Evolutionary conservation across 2,329 filamentous ascomycete genomes (phyloP), one percentile per base, ranked within the genome.

Genomic region (Lachnellula occidentalis): DNA sequence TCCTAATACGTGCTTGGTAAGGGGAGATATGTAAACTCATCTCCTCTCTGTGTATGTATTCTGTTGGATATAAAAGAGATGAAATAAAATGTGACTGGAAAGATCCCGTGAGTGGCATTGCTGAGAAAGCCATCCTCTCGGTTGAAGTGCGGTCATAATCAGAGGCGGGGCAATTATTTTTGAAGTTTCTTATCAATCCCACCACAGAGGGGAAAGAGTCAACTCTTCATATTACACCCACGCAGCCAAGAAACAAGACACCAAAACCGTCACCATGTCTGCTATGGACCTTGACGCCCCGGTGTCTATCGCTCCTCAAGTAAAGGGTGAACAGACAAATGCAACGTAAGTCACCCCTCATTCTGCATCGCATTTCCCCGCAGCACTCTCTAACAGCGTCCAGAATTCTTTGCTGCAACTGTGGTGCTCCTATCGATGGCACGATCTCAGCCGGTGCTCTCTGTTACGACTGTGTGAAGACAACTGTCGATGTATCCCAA

Each of bases 401-500:
- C 56, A 89, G 85, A n/a, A 96, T 97, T 69, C 87, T 99, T 55
- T 99, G 94, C 74, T 96, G 90, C 77, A 96, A 97, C 79, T 99
- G 94, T 73, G 94, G 92, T 69, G 91, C 90, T 57, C 87, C 92
- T 39, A 96, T 99, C 67, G 92, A 96, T 73, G 94, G 94, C 72
- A 96, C 91, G 17, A 83, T 85, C 14, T 80, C 89, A 24, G 86
- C 88, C 51, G 91, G 91, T 58, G 92, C 94, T 41, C 85, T 96
- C 54, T 99, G 94, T 76, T 90, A 90, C 72, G 92, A 97, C 77
- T 97, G 94, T 73, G 85, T 97, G 70, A 96, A 95, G 72, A 82
- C 95, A 64, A 95, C 91, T 48, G 83, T 95, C 73, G 94, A 99
- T 73, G 92, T 96, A 64, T 95, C 92, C 24, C 79, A 87, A 69